Conservation (phyloP, 2,329 filamentous ascomycete genomes). For the Orbilia oligospora region DNA sequence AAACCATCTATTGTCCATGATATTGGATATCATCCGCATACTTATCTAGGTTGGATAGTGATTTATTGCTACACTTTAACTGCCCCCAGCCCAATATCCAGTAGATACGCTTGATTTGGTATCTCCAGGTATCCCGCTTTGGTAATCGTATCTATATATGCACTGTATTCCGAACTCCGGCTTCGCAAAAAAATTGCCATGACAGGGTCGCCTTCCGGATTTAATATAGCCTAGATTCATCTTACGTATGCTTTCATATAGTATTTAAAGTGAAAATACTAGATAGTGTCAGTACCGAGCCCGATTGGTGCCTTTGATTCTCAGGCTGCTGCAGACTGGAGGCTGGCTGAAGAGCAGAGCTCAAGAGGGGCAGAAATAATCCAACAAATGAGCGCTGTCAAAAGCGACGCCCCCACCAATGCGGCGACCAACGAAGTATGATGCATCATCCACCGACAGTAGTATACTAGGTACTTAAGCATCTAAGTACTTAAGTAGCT, state of each 20-base stretch:
- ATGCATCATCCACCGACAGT: no score
- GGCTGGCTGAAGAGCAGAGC: not conserved
- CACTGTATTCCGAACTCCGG: constrained; percentile 1
- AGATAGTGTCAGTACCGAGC: constrained; percentile 2
- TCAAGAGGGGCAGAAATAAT: constrained; percentile 43
- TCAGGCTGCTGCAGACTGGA: not conserved
- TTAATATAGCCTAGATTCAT: constrained; percentile 8
- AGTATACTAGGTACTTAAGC: no score
- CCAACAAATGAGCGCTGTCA: constrained; percentile 46
- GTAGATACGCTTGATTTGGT: not conserved
- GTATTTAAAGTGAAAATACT: not conserved
- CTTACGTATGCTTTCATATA: constrained; percentile 5
- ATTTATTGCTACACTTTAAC: not conserved
- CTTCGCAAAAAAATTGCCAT: not conserved
- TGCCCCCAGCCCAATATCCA: not conserved
- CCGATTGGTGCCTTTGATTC: constrained; percentile 15
- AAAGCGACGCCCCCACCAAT: constrained; percentile 50
- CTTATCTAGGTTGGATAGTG: not conserved
- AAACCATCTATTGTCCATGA: not conserved
- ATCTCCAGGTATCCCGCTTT: not conserved
- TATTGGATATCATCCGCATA: not conserved
- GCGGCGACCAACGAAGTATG: constrained; percentile 24
- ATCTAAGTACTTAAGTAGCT: no score
- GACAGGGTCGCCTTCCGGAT: constrained; percentile 11
- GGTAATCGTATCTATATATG: not conserved